These are phyloP conservation scores for Rhodotorula sp. DNA, from an alignment of 1,284 basidiomycete species.

Conservation along the genomic window DNA sequence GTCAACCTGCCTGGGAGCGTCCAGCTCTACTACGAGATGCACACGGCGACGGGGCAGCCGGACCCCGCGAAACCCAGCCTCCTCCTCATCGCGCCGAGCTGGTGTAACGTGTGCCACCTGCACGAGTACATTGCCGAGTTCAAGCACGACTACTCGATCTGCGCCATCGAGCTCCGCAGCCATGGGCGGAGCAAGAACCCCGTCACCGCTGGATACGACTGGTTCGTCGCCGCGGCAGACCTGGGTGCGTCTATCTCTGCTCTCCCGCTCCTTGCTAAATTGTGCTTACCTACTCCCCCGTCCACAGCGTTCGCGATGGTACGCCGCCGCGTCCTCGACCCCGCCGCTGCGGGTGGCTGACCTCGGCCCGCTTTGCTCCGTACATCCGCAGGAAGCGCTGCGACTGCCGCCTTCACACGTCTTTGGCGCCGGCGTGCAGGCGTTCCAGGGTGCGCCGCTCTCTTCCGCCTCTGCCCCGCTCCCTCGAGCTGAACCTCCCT, in stretches of 20 bases:
- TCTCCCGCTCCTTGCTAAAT: too few species aligned
- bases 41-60: background rate
- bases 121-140: constrained; percentile 18
- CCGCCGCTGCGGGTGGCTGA: background rate
- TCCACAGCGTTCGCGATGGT: constrained; percentile 21
- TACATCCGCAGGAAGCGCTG: constrained; percentile 11
- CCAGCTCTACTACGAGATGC: constrained; percentile 24
- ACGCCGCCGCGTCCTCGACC: background rate
- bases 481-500: background rate
- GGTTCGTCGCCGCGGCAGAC: constrained; percentile 15
- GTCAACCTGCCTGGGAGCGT: constrained; percentile 14
- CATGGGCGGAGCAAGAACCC: constrained; percentile 17
- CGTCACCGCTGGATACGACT: constrained; percentile 9
- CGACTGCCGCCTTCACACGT: constrained; percentile 27
- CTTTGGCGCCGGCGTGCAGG: constrained; percentile 18
- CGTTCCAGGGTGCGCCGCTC: constrained; percentile 21
- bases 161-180: constrained; percentile 13
- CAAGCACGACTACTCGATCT: constrained; percentile 8
- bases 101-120: constrained; percentile 19
- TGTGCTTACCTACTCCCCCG: background rate
- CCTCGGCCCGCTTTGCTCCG: too few species aligned
- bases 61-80: constrained; percentile 17
- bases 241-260: background rate
- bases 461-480: background rate
- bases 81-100: constrained; percentile 27